Evolutionary conservation across 805 yeast species (phyloP).

Genomic region (Teunomyces stri): DNA sequence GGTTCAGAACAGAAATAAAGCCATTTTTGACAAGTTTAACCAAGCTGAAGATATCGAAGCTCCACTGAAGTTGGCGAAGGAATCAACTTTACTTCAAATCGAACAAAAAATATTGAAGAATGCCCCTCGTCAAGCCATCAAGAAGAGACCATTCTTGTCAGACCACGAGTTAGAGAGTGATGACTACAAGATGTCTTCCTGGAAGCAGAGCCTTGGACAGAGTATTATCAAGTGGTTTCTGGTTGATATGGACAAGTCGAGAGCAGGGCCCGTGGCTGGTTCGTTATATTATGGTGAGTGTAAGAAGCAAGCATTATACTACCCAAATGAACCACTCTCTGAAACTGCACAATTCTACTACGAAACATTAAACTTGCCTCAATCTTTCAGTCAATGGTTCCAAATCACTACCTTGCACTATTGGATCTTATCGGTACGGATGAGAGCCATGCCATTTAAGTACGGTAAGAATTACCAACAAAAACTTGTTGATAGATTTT

Average conservation of each 20-base stretch:
- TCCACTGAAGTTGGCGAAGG: constrained; percentile 37
- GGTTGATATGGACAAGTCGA: constrained; percentile 85
- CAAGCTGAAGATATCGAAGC: constrained; percentile 19
- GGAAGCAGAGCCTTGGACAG: constrained; percentile 57
- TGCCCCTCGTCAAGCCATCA: constrained; percentile 34
- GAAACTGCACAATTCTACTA: constrained; percentile 82
- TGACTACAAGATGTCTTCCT: constrained; percentile 32
- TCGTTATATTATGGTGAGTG: constrained; percentile 83
- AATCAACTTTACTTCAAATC: constrained; percentile 38
- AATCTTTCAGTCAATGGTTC: constrained; percentile 93
- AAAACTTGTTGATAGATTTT: constrained; percentile 82
- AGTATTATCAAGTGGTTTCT: constrained; percentile 56
- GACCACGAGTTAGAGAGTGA: constrained; percentile 37
- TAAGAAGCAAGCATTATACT: constrained; percentile 77
- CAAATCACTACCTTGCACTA: constrained; percentile 87
- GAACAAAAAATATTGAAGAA: constrained; percentile 33
- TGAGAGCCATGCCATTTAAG: constrained; percentile 94
- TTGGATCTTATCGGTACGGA: constrained; percentile 91
- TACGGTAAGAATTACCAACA: constrained; percentile 90
- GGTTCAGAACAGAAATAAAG: constrained; percentile 11
- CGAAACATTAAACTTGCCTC: constrained; percentile 76
- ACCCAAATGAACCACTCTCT: constrained; percentile 68
- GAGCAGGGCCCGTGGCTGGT: constrained; percentile 95
- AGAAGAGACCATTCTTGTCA: constrained; percentile 39
- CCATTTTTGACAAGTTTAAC: constrained; percentile 16